Evolutionary conservation across 345 rosid genomes (phyloP).

Genomic region (Arabis hirsuta): DNA sequence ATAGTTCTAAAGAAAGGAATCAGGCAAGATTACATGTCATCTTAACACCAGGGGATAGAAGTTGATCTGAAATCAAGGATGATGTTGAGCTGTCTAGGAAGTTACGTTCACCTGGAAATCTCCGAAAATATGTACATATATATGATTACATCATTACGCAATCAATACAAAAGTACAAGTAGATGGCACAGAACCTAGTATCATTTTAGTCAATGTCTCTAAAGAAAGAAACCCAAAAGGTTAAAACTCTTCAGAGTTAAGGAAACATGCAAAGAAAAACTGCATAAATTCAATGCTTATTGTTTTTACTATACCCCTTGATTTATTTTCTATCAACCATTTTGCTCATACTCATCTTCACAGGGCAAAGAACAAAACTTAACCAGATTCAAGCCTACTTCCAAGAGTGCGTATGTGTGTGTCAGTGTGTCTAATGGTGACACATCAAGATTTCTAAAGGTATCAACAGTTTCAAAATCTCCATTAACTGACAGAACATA

Average conservation of each 20-base stretch:
- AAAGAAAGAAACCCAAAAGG: not conserved
- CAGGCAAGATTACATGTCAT: conserved; percentile 64
- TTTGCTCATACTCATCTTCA: conserved; percentile 14
- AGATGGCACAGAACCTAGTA: conserved; percentile 10
- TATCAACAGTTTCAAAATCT: conserved; percentile 15
- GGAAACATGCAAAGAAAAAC: conserved; percentile 6
- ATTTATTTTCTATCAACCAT: not conserved
- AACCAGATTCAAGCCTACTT: conserved; percentile 24
- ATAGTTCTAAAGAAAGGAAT: conserved; percentile 27
- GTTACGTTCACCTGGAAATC: conserved; percentile 76
- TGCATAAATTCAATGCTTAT: conserved; percentile 4
- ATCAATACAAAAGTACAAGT: conserved; percentile 23
- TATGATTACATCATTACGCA: conserved; percentile 14
- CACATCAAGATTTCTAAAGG: conserved; percentile 21
- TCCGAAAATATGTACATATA: conserved; percentile 3
- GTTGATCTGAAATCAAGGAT: conserved; percentile 64
- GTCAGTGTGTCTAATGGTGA: not conserved
- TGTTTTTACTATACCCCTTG: not conserved
- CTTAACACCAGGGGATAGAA: conserved; percentile 66
- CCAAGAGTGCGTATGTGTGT: not conserved
- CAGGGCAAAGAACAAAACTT: conserved; percentile 8
- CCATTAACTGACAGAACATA: conserved; percentile 14
- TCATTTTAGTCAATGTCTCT: not conserved
- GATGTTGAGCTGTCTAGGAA: conserved; percentile 75
- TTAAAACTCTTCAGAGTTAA: not conserved